Percentiles rank a stretch among this genome's conserved stretches.
Conservation (phyloP, 768 basidiomycete genomes). For the Suillus tomentosus region DNA sequence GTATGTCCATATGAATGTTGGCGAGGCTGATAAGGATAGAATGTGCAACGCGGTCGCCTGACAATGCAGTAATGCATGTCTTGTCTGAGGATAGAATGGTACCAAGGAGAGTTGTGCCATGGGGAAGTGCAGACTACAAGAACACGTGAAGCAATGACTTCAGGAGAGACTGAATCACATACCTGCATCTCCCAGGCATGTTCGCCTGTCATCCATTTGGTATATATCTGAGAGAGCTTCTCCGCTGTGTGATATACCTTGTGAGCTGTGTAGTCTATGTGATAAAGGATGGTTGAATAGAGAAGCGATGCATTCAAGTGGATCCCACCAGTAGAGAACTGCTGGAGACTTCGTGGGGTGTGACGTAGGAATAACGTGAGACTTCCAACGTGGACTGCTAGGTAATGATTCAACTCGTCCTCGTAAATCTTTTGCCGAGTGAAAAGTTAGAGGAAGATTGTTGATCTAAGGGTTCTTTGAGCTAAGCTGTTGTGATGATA, state of each 20-base stretch:
- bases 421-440: slow-evolving; percentile 29
- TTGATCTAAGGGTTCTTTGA: not conserved
- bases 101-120: too few relatives aligned
- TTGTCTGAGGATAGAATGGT: slow-evolving; percentile 21
- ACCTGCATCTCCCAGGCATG: too few relatives aligned
- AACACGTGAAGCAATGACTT: too few relatives aligned
- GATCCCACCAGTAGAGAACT: slow-evolving; percentile 28
- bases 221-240: too few relatives aligned
- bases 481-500: not conserved
- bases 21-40: slow-evolving; percentile 33
- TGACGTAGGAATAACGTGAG: slow-evolving; percentile 8
- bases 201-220: too few relatives aligned
- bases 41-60: slow-evolving; percentile 31
- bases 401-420: slow-evolving; percentile 22
- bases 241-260: too few relatives aligned
- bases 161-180: too few relatives aligned
- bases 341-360: slow-evolving; percentile 25
- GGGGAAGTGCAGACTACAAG: too few relatives aligned
- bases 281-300: slow-evolving; percentile 20
- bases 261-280: slow-evolving; percentile 20
- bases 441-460: too few relatives aligned
- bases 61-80: slow-evolving; percentile 33
- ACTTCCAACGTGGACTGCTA: slow-evolving; percentile 25
- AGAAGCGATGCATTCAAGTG: too few relatives aligned
- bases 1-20: slow-evolving; percentile 18